Base-by-base conservation (phyloP, 495 filamentous ascomycete genomes). In the Hyaloscypha variabilis region DNA sequence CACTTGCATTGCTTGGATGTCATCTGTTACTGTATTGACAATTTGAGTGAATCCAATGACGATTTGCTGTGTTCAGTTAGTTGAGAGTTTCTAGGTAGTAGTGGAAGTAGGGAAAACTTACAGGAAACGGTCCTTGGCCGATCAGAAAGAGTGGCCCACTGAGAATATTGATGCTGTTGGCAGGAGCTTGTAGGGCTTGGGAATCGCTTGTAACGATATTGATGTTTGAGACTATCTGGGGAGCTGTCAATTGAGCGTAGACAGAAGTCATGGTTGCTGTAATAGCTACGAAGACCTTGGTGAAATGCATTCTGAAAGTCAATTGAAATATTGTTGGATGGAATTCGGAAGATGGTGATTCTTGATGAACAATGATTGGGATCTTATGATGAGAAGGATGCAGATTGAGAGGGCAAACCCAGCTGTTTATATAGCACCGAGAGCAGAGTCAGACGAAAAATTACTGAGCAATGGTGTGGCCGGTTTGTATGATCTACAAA, bases 71-170 rank as follows among this genome's bases (percentile, higher is more conserved):
- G 51, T 17, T 17, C 6, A 4, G 39, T 58, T 53, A 67, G 31
- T 58, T 17, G 31, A 36, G 31, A 36, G 31, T 13, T 36, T 36
- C 31, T 36, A 13, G 31, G 31, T 13, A 42, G n/a, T 39, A 25
- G n/a, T 25, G 19, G 34, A 8, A 19, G 46, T 19, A n/a, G 25
- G 53, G 23, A 19, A 56, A 11, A 59, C 68, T 21, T 53, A 60
- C 58, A 24, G 75, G 72, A 63, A 73, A 72, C 0, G 72, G 72
- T 14, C 75, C 73, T 28, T 65, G 70, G 36, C 70, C 70, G 17
- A 77, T 49, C 30, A 69, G 28, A 29, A 75, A 62, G 36, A 72
- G 59, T 31, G 69, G 68, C 23, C 60, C 73, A 25, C 67, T 74
- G 56, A 71, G 14, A 19, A 73, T 42, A 52, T 60, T 73, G 62